phyloP scores from a whole-genome alignment of 768 basidiomycete genomes.

The Amyloporia xantha region DNA sequence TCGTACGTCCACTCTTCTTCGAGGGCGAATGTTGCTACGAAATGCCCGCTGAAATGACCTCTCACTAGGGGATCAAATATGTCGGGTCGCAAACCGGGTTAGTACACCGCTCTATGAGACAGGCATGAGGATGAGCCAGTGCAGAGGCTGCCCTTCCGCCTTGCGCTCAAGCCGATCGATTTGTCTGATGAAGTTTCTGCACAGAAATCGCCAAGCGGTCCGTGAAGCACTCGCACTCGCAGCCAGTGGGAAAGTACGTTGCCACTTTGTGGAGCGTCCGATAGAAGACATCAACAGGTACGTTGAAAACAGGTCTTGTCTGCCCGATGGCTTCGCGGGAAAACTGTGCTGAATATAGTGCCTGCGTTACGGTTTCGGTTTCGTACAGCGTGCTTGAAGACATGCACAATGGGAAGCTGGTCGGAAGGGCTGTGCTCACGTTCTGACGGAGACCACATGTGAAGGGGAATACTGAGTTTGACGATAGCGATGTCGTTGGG shows the following conservation, averaged over 20 bases:
- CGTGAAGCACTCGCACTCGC: slow-evolving; percentile 71
- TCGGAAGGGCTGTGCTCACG: slow-evolving; percentile 41
- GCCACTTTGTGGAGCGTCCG: slow-evolving; percentile 36
- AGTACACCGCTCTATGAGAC: background rate
- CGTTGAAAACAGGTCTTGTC: slow-evolving; percentile 18
- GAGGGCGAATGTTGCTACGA: background rate
- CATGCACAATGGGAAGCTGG: slow-evolving; percentile 31
- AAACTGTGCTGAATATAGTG: background rate
- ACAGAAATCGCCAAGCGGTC: slow-evolving; percentile 72
- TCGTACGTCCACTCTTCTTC: background rate
- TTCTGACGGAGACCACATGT: no score
- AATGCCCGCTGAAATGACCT: background rate
- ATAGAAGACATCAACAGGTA: slow-evolving; percentile 44
- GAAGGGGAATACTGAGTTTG: no score
- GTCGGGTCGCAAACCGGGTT: slow-evolving; percentile 3
- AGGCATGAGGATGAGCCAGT: no score
- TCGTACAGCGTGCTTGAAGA: slow-evolving; percentile 26
- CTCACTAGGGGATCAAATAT: slow-evolving; percentile 3
- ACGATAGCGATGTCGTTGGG: no score
- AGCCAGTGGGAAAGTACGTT: slow-evolving; percentile 56
- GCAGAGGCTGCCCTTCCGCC: no score
- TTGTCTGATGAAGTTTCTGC: no score
- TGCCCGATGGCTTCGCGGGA: background rate
- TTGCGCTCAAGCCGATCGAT: no score
- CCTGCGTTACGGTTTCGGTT: no score